Evolutionary conservation across 2,329 filamentous ascomycete genomes (phyloP).

Genomic region (Trichoderma sp.): DNA sequence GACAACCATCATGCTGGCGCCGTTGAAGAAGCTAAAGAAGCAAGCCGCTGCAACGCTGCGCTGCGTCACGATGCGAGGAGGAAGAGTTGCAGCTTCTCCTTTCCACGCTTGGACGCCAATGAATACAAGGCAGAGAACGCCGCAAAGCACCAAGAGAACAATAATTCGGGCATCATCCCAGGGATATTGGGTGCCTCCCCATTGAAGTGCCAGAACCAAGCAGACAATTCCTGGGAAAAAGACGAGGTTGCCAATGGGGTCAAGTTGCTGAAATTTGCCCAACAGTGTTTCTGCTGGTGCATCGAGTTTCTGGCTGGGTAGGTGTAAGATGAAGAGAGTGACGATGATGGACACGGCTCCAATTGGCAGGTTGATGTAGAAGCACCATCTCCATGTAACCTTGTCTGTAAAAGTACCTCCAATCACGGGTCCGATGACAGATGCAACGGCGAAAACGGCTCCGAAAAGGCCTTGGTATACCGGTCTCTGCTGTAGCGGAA

Average conservation of each 20-base stretch:
- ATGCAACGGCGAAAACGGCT: slow-evolving; percentile 41
- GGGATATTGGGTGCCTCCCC: slow-evolving; percentile 37
- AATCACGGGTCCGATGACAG: slow-evolving; percentile 28
- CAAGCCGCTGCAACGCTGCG: slow-evolving; percentile 24
- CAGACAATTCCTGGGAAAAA: slow-evolving; percentile 9
- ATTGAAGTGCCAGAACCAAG: slow-evolving; percentile 39
- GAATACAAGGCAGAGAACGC: slow-evolving; percentile 32
- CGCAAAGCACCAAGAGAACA: slow-evolving; percentile 37
- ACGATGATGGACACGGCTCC: slow-evolving; percentile 7
- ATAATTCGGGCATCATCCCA: slow-evolving; percentile 32
- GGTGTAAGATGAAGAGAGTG: background rate
- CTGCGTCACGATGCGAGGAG: slow-evolving; percentile 38
- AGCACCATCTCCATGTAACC: slow-evolving; percentile 24
- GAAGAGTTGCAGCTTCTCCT: slow-evolving; percentile 40
- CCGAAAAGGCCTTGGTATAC: slow-evolving; percentile 26
- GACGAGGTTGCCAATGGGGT: slow-evolving; percentile 24
- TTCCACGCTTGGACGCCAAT: slow-evolving; percentile 34
- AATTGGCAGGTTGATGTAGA: slow-evolving; percentile 21
- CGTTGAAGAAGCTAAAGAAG: slow-evolving; percentile 7
- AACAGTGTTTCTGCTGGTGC: background rate
- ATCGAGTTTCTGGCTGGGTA: slow-evolving; percentile 29
- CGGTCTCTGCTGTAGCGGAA: slow-evolving; percentile 1
- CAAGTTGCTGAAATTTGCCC: slow-evolving; percentile 31
- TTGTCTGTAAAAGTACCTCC: slow-evolving; percentile 34
- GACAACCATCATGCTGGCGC: background rate